Percentiles rank a stretch among this genome's conserved stretches.
phyloP scores from a whole-genome alignment of 306 rosid species.

The Lithocarpus polystachyus region DNA sequence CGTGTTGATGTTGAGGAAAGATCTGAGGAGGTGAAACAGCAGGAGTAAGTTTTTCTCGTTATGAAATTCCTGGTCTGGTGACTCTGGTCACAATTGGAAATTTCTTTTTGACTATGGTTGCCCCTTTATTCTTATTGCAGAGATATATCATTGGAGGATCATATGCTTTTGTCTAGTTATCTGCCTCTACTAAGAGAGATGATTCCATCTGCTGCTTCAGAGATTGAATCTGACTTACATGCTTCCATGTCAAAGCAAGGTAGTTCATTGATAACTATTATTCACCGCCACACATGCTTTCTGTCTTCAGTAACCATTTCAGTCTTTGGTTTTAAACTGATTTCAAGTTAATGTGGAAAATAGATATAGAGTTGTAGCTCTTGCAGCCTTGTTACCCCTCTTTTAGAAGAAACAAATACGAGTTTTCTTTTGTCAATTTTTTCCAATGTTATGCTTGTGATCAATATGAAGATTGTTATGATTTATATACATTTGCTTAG shows the following conservation, averaged over 20 bases:
- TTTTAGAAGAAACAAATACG: background rate
- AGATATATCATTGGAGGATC: slow-evolving; percentile 51
- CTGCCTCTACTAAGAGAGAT: slow-evolving; percentile 85
- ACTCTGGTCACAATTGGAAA: slow-evolving; percentile 6
- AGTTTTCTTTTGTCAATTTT: background rate
- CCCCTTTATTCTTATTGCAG: slow-evolving; percentile 30
- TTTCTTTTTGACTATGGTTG: background rate
- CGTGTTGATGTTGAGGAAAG: slow-evolving; percentile 66
- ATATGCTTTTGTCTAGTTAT: slow-evolving; percentile 56
- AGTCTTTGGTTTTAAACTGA: background rate
- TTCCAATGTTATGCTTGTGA: background rate
- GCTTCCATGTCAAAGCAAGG: slow-evolving; percentile 46
- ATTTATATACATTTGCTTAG: background rate
- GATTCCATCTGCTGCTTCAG: slow-evolving; percentile 79
- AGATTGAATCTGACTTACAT: slow-evolving; percentile 73
- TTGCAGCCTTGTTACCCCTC: background rate
- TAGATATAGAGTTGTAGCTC: background rate
- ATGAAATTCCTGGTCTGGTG: slow-evolving; percentile 4
- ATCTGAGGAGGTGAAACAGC: slow-evolving; percentile 32
- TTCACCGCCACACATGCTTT: slow-evolving; percentile 8
- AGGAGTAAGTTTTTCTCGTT: slow-evolving; percentile 51
- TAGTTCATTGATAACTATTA: slow-evolving; percentile 18
- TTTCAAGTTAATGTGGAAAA: slow-evolving; percentile 1
- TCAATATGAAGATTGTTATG: slow-evolving; percentile 1
- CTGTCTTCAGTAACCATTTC: slow-evolving; percentile 14